Evolutionary conservation across 768 basidiomycete species (phyloP).

Genomic region (Rubroboletus satanas): DNA sequence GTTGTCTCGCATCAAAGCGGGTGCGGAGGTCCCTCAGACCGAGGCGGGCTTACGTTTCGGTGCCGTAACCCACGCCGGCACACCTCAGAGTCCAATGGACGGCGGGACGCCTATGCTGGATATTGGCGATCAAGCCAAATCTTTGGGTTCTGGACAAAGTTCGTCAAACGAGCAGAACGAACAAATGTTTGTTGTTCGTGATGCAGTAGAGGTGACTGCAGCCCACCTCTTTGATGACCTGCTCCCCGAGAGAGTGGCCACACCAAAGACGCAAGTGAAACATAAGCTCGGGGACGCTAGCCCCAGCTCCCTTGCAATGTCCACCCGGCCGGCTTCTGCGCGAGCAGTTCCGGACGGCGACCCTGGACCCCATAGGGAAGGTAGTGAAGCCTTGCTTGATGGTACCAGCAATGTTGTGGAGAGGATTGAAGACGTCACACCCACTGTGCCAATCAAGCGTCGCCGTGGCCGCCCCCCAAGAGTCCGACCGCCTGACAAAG

Average conservation of each 20-base stretch:
- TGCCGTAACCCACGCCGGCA: conserved; percentile 3
- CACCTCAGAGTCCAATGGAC: conserved; percentile 19
- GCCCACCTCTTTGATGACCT: conserved; percentile 33
- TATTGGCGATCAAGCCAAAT: conserved; percentile 14
- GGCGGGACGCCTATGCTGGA: conserved; percentile 23
- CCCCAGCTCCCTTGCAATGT: conserved; percentile 14
- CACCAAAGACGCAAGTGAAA: conserved; percentile 21
- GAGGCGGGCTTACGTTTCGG: conserved; percentile 14
- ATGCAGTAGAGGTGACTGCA: conserved; percentile 18
- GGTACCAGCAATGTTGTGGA: not conserved
- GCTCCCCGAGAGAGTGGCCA: conserved; percentile 12
- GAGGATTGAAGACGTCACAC: conserved; percentile 1
- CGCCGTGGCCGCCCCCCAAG: conserved; percentile 33
- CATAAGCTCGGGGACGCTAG: conserved; percentile 11
- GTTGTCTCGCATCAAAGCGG: conserved; percentile 43
- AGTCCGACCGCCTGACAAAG: conserved; percentile 13
- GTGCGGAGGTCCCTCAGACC: conserved; percentile 26
- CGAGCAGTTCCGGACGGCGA: conserved; percentile 14
- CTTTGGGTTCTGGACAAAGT: conserved; percentile 11
- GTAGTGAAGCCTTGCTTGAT: conserved; percentile 7
- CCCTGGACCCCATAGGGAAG: conserved; percentile 6
- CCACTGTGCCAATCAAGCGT: conserved; percentile 27
- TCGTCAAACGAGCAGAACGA: conserved; percentile 17
- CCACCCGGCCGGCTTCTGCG: conserved; percentile 20
- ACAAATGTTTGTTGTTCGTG: conserved; percentile 1